Base-by-base conservation (phyloP, 2,329 filamentous ascomycete genomes). In the Lachnellula suecica region DNA sequence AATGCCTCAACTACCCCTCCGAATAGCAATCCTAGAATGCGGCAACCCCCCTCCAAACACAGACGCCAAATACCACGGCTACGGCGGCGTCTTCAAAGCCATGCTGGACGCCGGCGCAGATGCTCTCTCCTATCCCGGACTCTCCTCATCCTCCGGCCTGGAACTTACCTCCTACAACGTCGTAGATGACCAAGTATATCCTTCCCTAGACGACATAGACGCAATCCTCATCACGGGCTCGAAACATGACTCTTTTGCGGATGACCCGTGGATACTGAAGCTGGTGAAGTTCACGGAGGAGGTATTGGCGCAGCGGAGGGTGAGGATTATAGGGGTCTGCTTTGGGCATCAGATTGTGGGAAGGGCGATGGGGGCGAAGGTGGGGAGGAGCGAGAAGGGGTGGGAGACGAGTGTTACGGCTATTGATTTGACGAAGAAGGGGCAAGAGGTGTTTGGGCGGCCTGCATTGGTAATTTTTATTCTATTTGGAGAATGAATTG, bases 331-430 rank as follows among this genome's bases (percentile, higher is more conserved):
- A 15, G 91, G 90, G 10, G 79, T 94, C 15, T 96, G 91, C 71
- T 96, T 93, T 68, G 91, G 91, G 4, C 91, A 95, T 68, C 90
- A 96, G 73, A 91, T 96, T 63, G 73, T 94, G 40, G 89, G 81
- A 1, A 78, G 90, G 47, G 88, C 89, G 1, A 67, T 92, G 60
- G 88, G 84, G 3, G 79, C 73, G 19, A 79, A 81, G 61, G 87
- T 95, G 2, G 84, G 77, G 31, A 74, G 83, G 49, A 89, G 82
- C 66, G 77, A 83, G 22, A 69, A 73, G 19, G 90, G 89, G 2
- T 96, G 91, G 91, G 91, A 96, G 72, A 74, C 89, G n/a, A 84
- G 87, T 45, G 90, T 94, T 2, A 81, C 81, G 22, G 79, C 84
- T 24, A 76, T 93, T 37, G 70, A 83, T 53, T 74, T 95, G 66